Conservation (phyloP, 1,139 yeast genomes). For the Saccharomyces hybrid region DNA sequence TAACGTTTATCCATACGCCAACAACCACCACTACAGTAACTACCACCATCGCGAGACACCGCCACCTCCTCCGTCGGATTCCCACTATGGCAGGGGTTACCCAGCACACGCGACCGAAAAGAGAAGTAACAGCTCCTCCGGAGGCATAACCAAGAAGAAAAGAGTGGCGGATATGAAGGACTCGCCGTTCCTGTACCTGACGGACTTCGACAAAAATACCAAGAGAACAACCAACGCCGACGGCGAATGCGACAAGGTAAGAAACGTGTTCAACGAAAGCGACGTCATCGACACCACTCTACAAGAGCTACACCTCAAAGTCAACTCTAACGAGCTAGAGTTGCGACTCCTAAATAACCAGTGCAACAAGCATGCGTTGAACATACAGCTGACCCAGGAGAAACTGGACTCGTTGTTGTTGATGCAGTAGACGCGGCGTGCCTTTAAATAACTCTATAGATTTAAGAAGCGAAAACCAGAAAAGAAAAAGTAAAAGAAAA, state of each 20-base stretch:
- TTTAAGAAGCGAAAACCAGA: not conserved
- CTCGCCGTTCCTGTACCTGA: constrained; percentile 18
- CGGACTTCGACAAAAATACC: constrained; percentile 13
- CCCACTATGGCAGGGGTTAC: not conserved
- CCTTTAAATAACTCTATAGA: too few species aligned
- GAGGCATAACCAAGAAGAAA: constrained; percentile 2
- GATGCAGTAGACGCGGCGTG: not conserved
- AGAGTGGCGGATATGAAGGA: constrained; percentile 11
- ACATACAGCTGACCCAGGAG: constrained; percentile 13
- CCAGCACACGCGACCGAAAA: not conserved
- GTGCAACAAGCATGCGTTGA: constrained; percentile 14
- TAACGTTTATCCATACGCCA: not conserved
- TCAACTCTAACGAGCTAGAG: constrained; percentile 22
- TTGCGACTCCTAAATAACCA: constrained; percentile 22
- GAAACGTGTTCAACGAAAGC: constrained; percentile 15
- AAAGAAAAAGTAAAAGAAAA: not conserved
- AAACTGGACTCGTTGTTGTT: constrained; percentile 14
- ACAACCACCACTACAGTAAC: not conserved
- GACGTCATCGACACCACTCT: constrained; percentile 18
- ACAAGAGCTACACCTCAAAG: constrained; percentile 15
- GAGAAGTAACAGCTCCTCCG: not conserved
- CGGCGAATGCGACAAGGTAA: constrained; percentile 11
- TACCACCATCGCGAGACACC: not conserved
- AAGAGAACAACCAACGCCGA: constrained; percentile 7
- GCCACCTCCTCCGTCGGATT: not conserved